Percentiles rank a stretch among this genome's conserved stretches.
Conservation (phyloP, 2,329 filamentous ascomycete species). For the Ophiostoma himal-ulmi region DNA sequence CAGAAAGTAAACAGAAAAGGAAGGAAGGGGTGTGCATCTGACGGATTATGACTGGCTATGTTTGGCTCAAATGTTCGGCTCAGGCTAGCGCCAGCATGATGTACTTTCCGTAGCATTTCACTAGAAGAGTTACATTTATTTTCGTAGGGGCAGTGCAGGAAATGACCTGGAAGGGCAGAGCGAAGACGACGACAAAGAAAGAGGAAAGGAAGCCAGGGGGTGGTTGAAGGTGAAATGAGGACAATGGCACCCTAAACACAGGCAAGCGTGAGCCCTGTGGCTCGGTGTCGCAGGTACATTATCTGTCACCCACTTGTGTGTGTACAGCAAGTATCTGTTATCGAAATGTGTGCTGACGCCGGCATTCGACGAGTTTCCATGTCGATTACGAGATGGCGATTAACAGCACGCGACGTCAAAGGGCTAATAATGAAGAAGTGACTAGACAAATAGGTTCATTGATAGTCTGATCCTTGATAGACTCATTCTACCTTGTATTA, state of each 20-base stretch:
- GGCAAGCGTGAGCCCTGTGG: neutral
- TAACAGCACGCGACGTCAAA: slow-evolving; percentile 6
- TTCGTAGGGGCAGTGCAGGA: slow-evolving; percentile 13
- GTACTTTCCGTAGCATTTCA: neutral
- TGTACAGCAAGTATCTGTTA: neutral
- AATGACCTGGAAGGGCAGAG: neutral
- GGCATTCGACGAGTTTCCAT: slow-evolving; percentile 6
- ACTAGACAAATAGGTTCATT: neutral
- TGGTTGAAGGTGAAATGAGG: slow-evolving; percentile 13
- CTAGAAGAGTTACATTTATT: neutral
- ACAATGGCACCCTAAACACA: neutral
- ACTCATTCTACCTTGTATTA: neutral
- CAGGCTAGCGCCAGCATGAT: neutral
- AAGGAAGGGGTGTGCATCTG: slow-evolving; percentile 11
- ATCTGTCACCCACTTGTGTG: neutral
- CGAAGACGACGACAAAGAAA: neutral
- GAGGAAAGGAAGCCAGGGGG: slow-evolving; percentile 8
- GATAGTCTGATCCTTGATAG: neutral
- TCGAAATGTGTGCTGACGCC: no score
- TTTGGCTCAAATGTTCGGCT: neutral
- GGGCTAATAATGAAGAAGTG: neutral
- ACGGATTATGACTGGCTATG: neutral
- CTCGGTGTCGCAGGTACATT: neutral
- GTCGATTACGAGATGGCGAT: slow-evolving; percentile 8
- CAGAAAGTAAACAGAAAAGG: slow-evolving; percentile 12